Evolutionary conservation across 78 protist species (phyloP), one percentile per base, ranked within the genome.

Genomic region (Trichosphaerium sp.): DNA sequence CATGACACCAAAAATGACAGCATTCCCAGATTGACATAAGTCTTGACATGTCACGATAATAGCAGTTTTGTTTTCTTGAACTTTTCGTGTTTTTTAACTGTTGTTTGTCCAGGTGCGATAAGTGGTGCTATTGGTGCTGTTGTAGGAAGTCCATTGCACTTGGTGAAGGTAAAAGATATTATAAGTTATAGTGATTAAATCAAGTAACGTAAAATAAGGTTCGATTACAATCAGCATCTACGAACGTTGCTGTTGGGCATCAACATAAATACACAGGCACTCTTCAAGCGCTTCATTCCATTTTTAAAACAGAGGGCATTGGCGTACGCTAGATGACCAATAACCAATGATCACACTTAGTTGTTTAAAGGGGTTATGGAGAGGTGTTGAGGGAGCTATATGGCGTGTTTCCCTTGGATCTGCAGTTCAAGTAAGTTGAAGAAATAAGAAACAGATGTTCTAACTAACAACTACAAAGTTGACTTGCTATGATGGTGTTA

Each of bases 341-440:
- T n/a, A n/a, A n/a, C n/a, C n/a, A n/a, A n/a, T n/a, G n/a, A n/a
- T n/a, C n/a, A n/a, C n/a, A n/a, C n/a, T n/a, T n/a, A n/a, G n/a
- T n/a, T n/a, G n/a, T n/a, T n/a, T n/a, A 21, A 1, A 2, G 10
- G 77, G 77, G 10, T 43, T 71, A 18, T 55, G 59, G 55, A 66
- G 77, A 0, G 77, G 77, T 25, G 67, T 71, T 5, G 35, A 21
- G 1, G 65, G 57, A 6, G 26, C 65, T 34, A 44, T 71, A n/a
- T 39, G 63, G 0, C 62, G 77, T 29, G 57, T 71, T 28, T 32
- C 58, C 0, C 63, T 71, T 3, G 77, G 77, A 8, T 71, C 77
- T 1, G 44, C 43, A 29, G 49, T 59, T 48, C 77, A 71, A 38
- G 60, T 71, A n/a, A n/a, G n/a, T n/a, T n/a, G n/a, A n/a, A n/a